Conservation (phyloP, 225 moss, liverwort and hornwort species). For the Lunularia cruciata region DNA sequence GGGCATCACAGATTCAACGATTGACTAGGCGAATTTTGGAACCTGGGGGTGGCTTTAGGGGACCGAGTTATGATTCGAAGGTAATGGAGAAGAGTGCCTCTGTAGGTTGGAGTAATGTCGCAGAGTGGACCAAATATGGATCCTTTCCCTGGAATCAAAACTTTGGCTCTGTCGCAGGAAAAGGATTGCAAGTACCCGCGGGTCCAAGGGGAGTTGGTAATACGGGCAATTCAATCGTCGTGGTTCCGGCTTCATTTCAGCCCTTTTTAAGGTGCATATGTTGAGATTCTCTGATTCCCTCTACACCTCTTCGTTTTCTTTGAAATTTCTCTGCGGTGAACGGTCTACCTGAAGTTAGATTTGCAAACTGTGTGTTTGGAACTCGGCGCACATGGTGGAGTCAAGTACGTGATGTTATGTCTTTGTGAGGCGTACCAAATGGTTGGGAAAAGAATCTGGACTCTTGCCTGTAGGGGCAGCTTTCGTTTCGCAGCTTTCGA, state of each 20-base stretch:
- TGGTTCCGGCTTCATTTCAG: conserved; percentile 6
- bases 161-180: conserved; percentile 2
- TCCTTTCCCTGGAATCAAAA: neutral
- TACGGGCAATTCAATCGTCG: neutral
- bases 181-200: neutral
- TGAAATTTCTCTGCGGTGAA: neutral
- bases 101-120: neutral
- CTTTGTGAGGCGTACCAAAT: too few relatives aligned
- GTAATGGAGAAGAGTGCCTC: neutral
- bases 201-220: neutral
- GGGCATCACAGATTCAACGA: conserved; percentile 4
- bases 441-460: too few relatives aligned
- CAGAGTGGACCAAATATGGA: neutral
- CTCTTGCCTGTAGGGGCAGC: too few relatives aligned
- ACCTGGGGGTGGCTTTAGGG: neutral
- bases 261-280: conserved; percentile 19
- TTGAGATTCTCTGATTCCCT: neutral
- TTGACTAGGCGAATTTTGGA: conserved; percentile 5
- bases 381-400: too few relatives aligned
- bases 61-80: conserved; percentile 7
- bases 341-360: neutral
- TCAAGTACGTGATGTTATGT: too few relatives aligned
- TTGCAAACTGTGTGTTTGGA: too few relatives aligned
- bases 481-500: too few relatives aligned
- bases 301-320: too few relatives aligned